phyloP scores from a whole-genome alignment of 129 eudicot species.

The Pittosporum tobira region DNA sequence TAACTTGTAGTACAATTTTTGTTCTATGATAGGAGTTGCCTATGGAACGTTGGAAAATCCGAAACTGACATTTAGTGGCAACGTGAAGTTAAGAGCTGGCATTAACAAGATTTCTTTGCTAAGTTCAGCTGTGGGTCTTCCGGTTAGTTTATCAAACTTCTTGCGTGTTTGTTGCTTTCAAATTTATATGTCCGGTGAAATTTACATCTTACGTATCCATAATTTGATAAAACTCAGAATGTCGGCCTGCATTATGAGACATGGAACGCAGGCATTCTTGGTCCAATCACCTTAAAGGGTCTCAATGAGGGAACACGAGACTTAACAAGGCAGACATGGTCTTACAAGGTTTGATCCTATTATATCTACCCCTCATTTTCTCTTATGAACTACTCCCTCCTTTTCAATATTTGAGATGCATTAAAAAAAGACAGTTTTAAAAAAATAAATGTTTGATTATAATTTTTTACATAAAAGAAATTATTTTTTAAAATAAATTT shows the following conservation, averaged over 20 bases:
- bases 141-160: constrained; percentile 32
- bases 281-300: constrained; percentile 76
- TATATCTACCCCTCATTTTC: neutral
- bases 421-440: too few relatives aligned
- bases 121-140: constrained; percentile 67
- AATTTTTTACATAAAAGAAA: too few relatives aligned
- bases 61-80: constrained; percentile 35
- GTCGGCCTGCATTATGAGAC: constrained; percentile 81
- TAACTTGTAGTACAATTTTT: neutral
- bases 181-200: neutral
- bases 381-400: neutral
- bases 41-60: constrained; percentile 51
- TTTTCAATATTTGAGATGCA: neutral
- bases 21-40: constrained; percentile 34
- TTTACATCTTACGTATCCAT: neutral
- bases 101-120: constrained; percentile 62
- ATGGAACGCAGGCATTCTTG: constrained; percentile 77
- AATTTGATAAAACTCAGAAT: constrained; percentile 43
- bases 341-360: constrained; percentile 53
- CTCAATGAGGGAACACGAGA: constrained; percentile 67
- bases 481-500: neutral
- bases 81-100: constrained; percentile 48
- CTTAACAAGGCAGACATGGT: constrained; percentile 75
- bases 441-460: too few relatives aligned
- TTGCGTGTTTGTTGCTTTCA: neutral